Conservation (phyloP, 495 filamentous ascomycete species). For the Halenospora varia region DNA sequence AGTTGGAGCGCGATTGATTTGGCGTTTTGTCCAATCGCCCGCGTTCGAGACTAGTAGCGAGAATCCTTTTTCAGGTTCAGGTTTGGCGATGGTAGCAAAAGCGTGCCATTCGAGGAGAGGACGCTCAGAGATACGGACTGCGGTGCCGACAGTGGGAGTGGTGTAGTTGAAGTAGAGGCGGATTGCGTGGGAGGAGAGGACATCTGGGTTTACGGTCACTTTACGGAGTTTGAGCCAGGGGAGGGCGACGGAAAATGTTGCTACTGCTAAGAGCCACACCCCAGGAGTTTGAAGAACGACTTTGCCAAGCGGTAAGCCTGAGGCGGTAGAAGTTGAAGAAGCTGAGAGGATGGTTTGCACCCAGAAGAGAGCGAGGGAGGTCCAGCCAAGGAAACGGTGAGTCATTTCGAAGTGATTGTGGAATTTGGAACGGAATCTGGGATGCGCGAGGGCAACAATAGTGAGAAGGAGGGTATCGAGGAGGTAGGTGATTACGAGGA, state of each 20-base stretch:
- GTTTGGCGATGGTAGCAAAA: constrained; percentile 59
- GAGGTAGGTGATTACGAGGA: constrained; percentile 27
- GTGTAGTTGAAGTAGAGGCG: constrained; percentile 55
- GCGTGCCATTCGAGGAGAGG: constrained; percentile 67
- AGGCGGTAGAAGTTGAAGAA: constrained; percentile 19
- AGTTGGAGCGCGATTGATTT: constrained; percentile 50
- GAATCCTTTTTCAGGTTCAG: constrained; percentile 43
- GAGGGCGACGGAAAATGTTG: constrained; percentile 54
- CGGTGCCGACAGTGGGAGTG: constrained; percentile 40
- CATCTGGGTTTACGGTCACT: constrained; percentile 48
- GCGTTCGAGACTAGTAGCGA: constrained; percentile 63
- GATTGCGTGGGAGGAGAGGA: constrained; percentile 56
- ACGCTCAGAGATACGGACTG: constrained; percentile 43
- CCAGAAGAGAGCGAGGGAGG: constrained; percentile 47
- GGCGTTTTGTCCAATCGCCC: constrained; percentile 63
- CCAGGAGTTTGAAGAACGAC: constrained; percentile 41
- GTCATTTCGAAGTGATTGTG: constrained; percentile 55
- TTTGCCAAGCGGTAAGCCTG: too few relatives aligned
- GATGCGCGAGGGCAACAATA: constrained; percentile 34
- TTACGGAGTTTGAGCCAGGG: constrained; percentile 57
- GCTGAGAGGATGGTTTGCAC: constrained; percentile 36
- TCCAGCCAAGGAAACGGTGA: constrained; percentile 57
- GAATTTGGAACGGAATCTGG: constrained; percentile 38
- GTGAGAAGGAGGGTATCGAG: constrained; percentile 26
- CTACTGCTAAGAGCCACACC: constrained; percentile 52